Base-by-base conservation (phyloP, 2,329 filamentous ascomycete species). In the Dothiorella sarmentorum region DNA sequence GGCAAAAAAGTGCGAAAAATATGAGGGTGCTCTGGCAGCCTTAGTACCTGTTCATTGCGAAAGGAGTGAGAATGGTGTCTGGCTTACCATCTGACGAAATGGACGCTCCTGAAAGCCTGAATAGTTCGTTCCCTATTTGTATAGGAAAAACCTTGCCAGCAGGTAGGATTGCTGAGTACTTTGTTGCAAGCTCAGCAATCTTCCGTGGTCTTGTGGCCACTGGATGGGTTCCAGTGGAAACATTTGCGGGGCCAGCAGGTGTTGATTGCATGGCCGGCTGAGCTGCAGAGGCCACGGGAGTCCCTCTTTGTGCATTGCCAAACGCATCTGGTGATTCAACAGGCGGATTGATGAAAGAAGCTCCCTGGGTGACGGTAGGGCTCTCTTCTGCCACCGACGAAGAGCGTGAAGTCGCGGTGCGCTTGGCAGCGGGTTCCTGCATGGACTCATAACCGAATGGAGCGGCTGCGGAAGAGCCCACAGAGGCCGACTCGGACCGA, bases 1-100 rank as follows among this genome's bases (percentile, higher is more conserved):
- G 65, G 86, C 82, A 73, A 97, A 97, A 77, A 94, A 97, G 66
- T 91, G 88, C 18, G 93, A 96, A 76, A 97, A 97, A 74, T 97
- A 97, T 51, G 92, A 97, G 60, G 93, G 93, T 68, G 91, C 93
- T 96, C 76, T 79, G 77, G 70, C 72, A 75, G 69, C 76, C 70
- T 85, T 73, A 84, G 79, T 68, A 63, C 61, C 51, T 56, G 15
- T 43, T 57, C 38, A 56, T 7, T 22, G 40, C 24, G 24, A 26
- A 15, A 45, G 15, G 18, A n/a, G 7, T n/a, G 27, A 3, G 27
- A 7, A 15, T 61, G n/a, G 15, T n/a, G 42, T 10, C 17, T 56
- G 55, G 76, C 83, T 77, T 73, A 88, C 86, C 85, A 83, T 89
- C 86, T 63, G 85, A 88, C 58, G 84, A 85, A 60, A 89, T 84